Conservation (phyloP, 1,284 basidiomycete genomes). For the Meira nashicola region DNA sequence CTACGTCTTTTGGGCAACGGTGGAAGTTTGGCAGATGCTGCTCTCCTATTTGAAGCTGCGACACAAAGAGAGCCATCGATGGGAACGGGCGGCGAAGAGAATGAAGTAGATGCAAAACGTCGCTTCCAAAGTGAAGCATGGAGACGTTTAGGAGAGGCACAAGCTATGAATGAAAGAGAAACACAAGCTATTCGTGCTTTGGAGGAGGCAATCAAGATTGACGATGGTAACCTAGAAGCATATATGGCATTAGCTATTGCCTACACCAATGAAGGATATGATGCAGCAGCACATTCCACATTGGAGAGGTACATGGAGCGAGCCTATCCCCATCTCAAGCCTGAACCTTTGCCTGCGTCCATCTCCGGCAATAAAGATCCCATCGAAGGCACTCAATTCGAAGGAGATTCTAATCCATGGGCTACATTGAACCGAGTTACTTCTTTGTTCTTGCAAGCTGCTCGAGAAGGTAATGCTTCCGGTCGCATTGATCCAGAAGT, state of each 20-base stretch:
- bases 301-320: slow-evolving; percentile 79
- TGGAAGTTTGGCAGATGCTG: slow-evolving; percentile 78
- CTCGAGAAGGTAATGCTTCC: slow-evolving; percentile 61
- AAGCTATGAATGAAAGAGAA: slow-evolving; percentile 87
- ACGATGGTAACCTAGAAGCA: slow-evolving; percentile 65
- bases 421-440: slow-evolving; percentile 75
- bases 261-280: slow-evolving; percentile 92
- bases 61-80: slow-evolving; percentile 52
- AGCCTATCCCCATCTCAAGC: slow-evolving; percentile 63
- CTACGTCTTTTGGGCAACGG: slow-evolving; percentile 66
- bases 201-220: slow-evolving; percentile 61
- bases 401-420: slow-evolving; percentile 64
- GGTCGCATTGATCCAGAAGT: slow-evolving; percentile 78
- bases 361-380: slow-evolving; percentile 60
- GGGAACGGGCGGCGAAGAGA: slow-evolving; percentile 60
- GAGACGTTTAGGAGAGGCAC: slow-evolving; percentile 85
- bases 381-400: slow-evolving; percentile 43
- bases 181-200: slow-evolving; percentile 59
- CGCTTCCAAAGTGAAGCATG: slow-evolving; percentile 70
- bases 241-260: slow-evolving; percentile 71
- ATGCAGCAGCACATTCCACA: slow-evolving; percentile 79
- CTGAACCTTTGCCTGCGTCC: slow-evolving; percentile 58
- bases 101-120: slow-evolving; percentile 53
- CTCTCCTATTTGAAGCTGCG: slow-evolving; percentile 77
- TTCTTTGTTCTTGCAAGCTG: slow-evolving; percentile 77